Conservation (phyloP, 1,139 yeast genomes). For the Kodamaea plutei region DNA sequence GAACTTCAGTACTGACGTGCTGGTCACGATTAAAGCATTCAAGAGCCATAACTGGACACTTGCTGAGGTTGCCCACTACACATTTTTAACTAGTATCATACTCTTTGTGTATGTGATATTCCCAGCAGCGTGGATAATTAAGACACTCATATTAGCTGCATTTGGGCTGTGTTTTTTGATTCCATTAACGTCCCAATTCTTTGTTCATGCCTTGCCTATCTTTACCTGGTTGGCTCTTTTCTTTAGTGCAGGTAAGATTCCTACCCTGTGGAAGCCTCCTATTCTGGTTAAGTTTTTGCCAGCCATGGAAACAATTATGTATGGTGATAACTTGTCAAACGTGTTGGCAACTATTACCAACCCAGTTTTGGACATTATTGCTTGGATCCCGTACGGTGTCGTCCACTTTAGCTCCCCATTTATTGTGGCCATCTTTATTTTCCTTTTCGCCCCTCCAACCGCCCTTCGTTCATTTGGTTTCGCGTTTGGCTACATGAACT, state of each 20-base stretch:
- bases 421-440: slow-evolving; percentile 73
- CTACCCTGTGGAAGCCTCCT: slow-evolving; percentile 77
- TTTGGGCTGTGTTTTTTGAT: slow-evolving; percentile 43
- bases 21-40: slow-evolving; percentile 44
- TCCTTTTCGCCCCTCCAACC: slow-evolving; percentile 91
- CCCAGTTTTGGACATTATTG: slow-evolving; percentile 69
- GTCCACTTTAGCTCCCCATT: slow-evolving; percentile 89
- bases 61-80: slow-evolving; percentile 49
- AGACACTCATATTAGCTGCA: slow-evolving; percentile 37
- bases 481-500: slow-evolving; percentile 96
- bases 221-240: slow-evolving; percentile 84
- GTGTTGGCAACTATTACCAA: slow-evolving; percentile 75
- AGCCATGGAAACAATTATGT: slow-evolving; percentile 87
- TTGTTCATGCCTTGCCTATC: slow-evolving; percentile 80
- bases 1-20: slow-evolving; percentile 56
- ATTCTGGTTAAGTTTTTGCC: slow-evolving; percentile 90
- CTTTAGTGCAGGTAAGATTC: slow-evolving; percentile 75
- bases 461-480: slow-evolving; percentile 82
- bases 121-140: slow-evolving; percentile 48
- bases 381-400: slow-evolving; percentile 96
- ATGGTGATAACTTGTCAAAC: slow-evolving; percentile 89
- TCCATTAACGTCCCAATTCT: slow-evolving; percentile 83
- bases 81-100: slow-evolving; percentile 45
- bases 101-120: slow-evolving; percentile 50
- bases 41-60: slow-evolving; percentile 45